phyloP scores from a whole-genome alignment of 352 stramenopile species.

The Pythium utonaiense region DNA sequence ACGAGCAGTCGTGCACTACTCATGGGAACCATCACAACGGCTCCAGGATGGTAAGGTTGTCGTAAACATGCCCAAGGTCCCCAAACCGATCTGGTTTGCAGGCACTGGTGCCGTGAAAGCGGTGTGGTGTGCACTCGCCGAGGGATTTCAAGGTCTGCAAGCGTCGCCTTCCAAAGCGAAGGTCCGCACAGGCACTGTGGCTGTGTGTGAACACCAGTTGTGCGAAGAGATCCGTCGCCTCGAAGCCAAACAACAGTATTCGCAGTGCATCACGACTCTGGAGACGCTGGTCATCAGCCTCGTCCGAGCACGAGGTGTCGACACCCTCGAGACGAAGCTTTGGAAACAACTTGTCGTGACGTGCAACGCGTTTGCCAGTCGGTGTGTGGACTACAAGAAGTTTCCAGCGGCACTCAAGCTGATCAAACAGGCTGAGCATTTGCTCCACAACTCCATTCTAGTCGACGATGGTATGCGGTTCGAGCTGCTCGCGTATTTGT shows the following conservation, averaged over 20 bases:
- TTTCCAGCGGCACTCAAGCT: constrained; percentile 77
- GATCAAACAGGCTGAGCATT: constrained; percentile 72
- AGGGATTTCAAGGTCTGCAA: constrained; percentile 38
- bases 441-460: constrained; percentile 78
- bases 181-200: not conserved
- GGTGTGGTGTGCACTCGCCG: constrained; percentile 74
- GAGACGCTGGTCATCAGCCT: constrained; percentile 73
- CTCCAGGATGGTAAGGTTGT: constrained; percentile 58
- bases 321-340: constrained; percentile 60
- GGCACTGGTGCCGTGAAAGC: constrained; percentile 77
- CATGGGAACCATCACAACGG: constrained; percentile 61
- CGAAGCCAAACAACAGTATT: constrained; percentile 76
- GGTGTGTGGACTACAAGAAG: constrained; percentile 80
- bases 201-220: constrained; percentile 56
- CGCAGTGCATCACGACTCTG: constrained; percentile 73
- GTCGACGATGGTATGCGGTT: constrained; percentile 41
- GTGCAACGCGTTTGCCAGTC: constrained; percentile 84
- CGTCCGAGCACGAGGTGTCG: constrained; percentile 49
- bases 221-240: constrained; percentile 77
- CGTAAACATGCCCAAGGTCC: constrained; percentile 79
- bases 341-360: constrained; percentile 92
- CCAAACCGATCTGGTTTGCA: constrained; percentile 82
- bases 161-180: constrained; percentile 13
- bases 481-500: constrained; percentile 79
- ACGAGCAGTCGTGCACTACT: constrained; percentile 43